A percentile compares a stretch with the other conserved stretches of the same genome.
Conservation (phyloP, 2,329 filamentous ascomycete genomes). For the Nigrospora oryzae region DNA sequence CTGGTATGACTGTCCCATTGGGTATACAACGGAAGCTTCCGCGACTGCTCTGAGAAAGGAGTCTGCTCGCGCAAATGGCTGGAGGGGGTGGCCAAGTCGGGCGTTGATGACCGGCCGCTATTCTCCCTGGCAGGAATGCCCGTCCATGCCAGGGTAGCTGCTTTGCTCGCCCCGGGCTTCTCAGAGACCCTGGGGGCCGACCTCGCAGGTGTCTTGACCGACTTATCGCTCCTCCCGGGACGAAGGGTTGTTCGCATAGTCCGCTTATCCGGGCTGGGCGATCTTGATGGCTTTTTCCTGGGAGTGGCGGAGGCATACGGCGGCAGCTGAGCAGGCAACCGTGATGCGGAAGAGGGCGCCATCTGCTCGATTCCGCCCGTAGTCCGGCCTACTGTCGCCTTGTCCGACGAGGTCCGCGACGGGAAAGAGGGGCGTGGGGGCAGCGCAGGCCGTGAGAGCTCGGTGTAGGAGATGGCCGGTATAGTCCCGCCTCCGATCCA, state of each 20-base stretch:
- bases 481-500: constrained; percentile 79
- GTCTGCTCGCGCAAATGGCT: constrained; percentile 18
- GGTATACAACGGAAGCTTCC: constrained; percentile 22
- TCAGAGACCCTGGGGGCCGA: constrained; percentile 34
- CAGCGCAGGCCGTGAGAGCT: constrained; percentile 63
- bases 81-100: constrained; percentile 11
- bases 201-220: constrained; percentile 28
- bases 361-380: constrained; percentile 11
- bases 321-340: constrained; percentile 14
- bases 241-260: constrained; percentile 55
- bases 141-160: constrained; percentile 56
- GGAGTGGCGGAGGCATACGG: constrained; percentile 19
- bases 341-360: constrained; percentile 16
- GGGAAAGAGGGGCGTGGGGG: constrained; percentile 49
- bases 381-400: constrained; percentile 27
- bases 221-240: constrained; percentile 36
- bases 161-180: constrained; percentile 49
- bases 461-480: constrained; percentile 69
- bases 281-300: constrained; percentile 31
- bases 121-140: constrained; percentile 32
- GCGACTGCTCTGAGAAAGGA: constrained; percentile 14
- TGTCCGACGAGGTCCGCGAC: constrained; percentile 43
- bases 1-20: constrained; percentile 49
- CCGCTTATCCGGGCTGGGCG: constrained; percentile 52
- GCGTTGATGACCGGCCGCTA: constrained; percentile 13